Evolutionary conservation across 2,329 filamentous ascomycete species (phyloP).

Genomic region (Gaeumannomyces sp.): DNA sequence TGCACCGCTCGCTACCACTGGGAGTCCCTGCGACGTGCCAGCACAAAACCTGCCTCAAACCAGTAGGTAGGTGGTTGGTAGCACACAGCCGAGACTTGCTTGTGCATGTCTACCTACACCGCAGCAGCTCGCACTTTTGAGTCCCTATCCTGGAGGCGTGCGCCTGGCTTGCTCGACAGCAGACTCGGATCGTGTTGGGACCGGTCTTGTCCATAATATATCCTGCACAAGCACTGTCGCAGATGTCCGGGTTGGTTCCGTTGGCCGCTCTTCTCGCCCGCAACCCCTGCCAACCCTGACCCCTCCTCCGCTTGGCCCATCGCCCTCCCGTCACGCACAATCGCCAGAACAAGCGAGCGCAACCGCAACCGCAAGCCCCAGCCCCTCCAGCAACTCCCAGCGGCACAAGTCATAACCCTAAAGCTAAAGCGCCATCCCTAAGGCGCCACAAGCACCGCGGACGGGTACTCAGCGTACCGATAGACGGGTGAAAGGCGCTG

Average conservation of each 20-base stretch:
- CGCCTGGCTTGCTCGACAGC: neutral
- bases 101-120: neutral
- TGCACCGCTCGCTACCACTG: neutral
- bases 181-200: neutral
- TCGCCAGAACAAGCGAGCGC: neutral
- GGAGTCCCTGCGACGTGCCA: no score
- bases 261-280: neutral
- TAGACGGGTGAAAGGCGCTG: neutral
- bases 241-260: neutral
- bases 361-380: neutral
- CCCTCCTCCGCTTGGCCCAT: neutral
- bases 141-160: neutral
- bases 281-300: neutral
- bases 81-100: neutral
- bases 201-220: neutral
- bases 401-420: no score
- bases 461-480: no score
- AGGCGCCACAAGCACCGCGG: no score
- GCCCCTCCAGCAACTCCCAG: no score
- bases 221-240: neutral
- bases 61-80: neutral
- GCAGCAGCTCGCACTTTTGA: no score
- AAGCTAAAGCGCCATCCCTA: no score
- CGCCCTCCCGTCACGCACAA: neutral
- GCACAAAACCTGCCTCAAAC: neutral